Evolutionary conservation across 2,329 filamentous ascomycete genomes (phyloP).

Genomic region (Calonectria ilicicola): DNA sequence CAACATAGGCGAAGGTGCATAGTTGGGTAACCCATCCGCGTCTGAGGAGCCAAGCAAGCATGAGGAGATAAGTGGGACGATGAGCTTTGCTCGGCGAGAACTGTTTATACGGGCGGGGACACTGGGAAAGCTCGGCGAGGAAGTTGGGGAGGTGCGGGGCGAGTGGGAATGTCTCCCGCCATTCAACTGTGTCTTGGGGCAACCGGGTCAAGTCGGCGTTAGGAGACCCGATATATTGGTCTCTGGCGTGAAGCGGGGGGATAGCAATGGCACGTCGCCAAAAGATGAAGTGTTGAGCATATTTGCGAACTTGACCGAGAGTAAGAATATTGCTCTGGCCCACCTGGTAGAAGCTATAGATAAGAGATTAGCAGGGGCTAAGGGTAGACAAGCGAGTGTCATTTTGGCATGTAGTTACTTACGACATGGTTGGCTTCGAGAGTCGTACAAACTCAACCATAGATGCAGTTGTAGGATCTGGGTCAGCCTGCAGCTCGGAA

Average conservation of each 20-base stretch:
- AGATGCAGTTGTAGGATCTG: slow-evolving; percentile 79
- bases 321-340: slow-evolving; percentile 79
- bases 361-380: slow-evolving; percentile 11
- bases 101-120: slow-evolving; percentile 83
- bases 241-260: slow-evolving; percentile 87
- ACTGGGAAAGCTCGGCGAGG: slow-evolving; percentile 83
- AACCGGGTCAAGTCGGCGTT: slow-evolving; percentile 85
- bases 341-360: slow-evolving; percentile 73
- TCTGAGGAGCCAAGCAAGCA: slow-evolving; percentile 92
- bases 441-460: slow-evolving; percentile 86
- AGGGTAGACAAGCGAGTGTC: neutral
- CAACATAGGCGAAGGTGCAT: slow-evolving; percentile 89
- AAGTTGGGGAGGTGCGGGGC: slow-evolving; percentile 88
- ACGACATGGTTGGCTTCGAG: slow-evolving; percentile 76
- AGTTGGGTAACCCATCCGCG: slow-evolving; percentile 95
- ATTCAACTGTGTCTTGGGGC: slow-evolving; percentile 75
- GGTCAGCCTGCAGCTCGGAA: slow-evolving; percentile 80
- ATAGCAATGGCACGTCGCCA: slow-evolving; percentile 95
- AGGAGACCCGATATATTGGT: slow-evolving; percentile 91
- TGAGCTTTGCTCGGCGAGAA: slow-evolving; percentile 91
- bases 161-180: slow-evolving; percentile 83
- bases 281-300: slow-evolving; percentile 93
- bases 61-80: slow-evolving; percentile 87
- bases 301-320: slow-evolving; percentile 83
- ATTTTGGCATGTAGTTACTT: slow-evolving; percentile 14